phyloP scores from a whole-genome alignment of 768 basidiomycete species.

The Boletus sp. region DNA sequence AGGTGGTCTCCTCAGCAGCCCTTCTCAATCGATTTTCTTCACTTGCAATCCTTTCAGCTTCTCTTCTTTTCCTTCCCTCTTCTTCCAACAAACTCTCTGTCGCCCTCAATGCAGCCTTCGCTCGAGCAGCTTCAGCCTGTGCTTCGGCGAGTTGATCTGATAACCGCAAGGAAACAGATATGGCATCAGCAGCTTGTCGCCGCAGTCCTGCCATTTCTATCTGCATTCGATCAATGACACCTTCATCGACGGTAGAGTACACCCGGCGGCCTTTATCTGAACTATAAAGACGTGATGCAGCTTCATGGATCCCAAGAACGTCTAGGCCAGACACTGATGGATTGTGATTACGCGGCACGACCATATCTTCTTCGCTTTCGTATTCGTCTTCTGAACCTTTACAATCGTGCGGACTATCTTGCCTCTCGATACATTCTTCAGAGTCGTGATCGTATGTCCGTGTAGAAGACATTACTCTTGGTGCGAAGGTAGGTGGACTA shows the following conservation, averaged over 20 bases:
- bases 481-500: slow-evolving; percentile 17
- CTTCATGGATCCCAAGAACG: slow-evolving; percentile 31
- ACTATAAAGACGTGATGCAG: slow-evolving; percentile 42
- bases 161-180: slow-evolving; percentile 59
- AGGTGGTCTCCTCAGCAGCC: slow-evolving; percentile 49
- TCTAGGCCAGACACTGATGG: slow-evolving; percentile 38
- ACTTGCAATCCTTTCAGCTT: slow-evolving; percentile 51
- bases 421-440: slow-evolving; percentile 38
- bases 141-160: slow-evolving; percentile 69
- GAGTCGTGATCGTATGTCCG: slow-evolving; percentile 33
- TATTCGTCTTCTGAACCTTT: slow-evolving; percentile 49
- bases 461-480: slow-evolving; percentile 25
- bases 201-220: slow-evolving; percentile 62
- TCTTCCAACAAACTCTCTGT: slow-evolving; percentile 59
- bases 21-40: slow-evolving; percentile 47
- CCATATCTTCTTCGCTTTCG: slow-evolving; percentile 68
- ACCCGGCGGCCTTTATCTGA: slow-evolving; percentile 28
- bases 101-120: slow-evolving; percentile 50
- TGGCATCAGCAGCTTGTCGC: slow-evolving; percentile 65
- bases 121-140: slow-evolving; percentile 56
- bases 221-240: slow-evolving; percentile 58
- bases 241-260: slow-evolving; percentile 35
- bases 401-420: slow-evolving; percentile 38
- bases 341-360: slow-evolving; percentile 44
- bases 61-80: slow-evolving; percentile 54